Base-by-base conservation (phyloP, 2,329 filamentous ascomycete genomes). In the Colletotrichum chrysophilum region DNA sequence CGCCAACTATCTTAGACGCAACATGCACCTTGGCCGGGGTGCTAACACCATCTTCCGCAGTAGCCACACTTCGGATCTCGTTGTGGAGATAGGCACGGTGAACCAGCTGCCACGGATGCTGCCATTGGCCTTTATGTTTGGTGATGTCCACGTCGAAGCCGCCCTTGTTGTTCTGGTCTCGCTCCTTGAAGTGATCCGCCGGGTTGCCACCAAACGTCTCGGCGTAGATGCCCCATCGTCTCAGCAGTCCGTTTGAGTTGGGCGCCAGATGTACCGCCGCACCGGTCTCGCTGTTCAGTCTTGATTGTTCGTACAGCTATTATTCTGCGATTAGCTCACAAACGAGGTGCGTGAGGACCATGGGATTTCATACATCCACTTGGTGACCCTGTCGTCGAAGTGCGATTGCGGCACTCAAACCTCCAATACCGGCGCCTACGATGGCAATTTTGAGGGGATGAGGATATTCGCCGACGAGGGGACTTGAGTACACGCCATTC, bases 251-350 rank as follows among this genome's bases (percentile, higher is more conserved):
- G 80, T 92, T 92, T 4, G 88, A 84, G 78, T 94, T 94, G 1
- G 92, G 91, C 0, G 90, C 88, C 6, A 93, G 80, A 78, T 93
- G 91, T n/a, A 93, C 87, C 0, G 91, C 91, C 4, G 92, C 91
- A 1, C 91, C 92, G 2, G 87, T 83, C 80, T 93, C 91, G 66
- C 85, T 88, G 18, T 88, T 87, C 38, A 92, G 88, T 3, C 84
- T 84, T 0, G 90, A 92, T 79, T 91, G 88, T 77, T 93, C 91
- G 66, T 87, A 89, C 1, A 92, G 75, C 88, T 90, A 69, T 34
- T n/a, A 13, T 36, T 24, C 18, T 9, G 13, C 32, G 3, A 26
- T 58, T 28, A 64, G 60, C 61, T 8, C 71, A 58, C 14, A 14
- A 12, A 16, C 7, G 26, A 24, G n/a, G 21, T 7, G 26, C 10